Evolutionary conservation across 164 flowering plant species (phyloP), one percentile per base, ranked within the genome.

Genomic region (Buxus sempervirens): DNA sequence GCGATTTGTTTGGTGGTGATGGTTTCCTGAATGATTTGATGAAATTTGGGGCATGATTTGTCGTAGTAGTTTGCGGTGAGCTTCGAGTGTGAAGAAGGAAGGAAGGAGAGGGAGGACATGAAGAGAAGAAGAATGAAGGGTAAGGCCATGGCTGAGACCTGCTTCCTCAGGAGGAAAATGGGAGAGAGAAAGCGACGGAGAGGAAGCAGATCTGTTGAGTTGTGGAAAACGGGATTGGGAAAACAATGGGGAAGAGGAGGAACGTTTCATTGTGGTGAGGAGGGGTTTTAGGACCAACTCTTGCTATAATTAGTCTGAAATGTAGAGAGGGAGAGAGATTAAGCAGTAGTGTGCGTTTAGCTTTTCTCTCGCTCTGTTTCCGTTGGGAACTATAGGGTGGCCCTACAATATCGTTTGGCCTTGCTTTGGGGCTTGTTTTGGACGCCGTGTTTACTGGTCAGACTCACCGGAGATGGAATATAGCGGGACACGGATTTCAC

Each of bases 41-140:
- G 16, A 53, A 62, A 62, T 25, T 36, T 23, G 24, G 53, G 27
- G 28, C 21, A 32, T 56, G n/a, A 48, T 60, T 32, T 58, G 6
- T 9, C 26, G 54, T 71, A 71, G 41, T 71, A 71, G 18, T n/a
- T 58, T 18, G 62, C 20, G 16, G 49, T 36, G 36, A 71, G 64
- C 32, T 64, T 64, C 32, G 73, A 26, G 26, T 71, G n/a, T 20
- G 60, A 38, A 19, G 42, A 18, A 22, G 58, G n/a, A 14, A 22
- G 2, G 61, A 22, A 21, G 20, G 55, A 13, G 41, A 58, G 16
- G 36, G 62, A 25, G 28, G 55, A 51, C 20, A 45, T 12, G 32
- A 54, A 42, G 12, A 58, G 55, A 18, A 53, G 55, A 21, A 53
- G n/a, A 20, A 53, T 5, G 7, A 53, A 53, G 19, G 55, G 55